phyloP scores from a whole-genome alignment of 1,284 basidiomycete genomes.

The Athelia psychrophila region DNA sequence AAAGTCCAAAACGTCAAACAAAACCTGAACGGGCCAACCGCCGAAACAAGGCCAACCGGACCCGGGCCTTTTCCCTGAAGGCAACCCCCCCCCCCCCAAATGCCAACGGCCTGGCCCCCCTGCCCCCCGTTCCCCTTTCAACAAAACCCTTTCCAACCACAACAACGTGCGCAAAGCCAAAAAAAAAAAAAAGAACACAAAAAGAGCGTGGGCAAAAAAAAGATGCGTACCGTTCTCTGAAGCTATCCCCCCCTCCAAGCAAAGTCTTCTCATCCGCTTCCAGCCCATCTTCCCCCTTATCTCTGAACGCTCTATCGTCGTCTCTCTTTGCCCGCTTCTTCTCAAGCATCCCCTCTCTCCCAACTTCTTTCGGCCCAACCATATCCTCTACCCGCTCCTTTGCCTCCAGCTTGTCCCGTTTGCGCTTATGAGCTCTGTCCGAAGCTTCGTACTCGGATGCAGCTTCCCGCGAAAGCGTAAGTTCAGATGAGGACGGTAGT shows the following conservation, averaged over 20 bases:
- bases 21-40: slow-evolving; percentile 74
- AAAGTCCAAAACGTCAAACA: no score
- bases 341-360: slow-evolving; percentile 71
- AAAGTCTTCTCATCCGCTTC: slow-evolving; percentile 68
- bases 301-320: slow-evolving; percentile 59
- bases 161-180: slow-evolving; percentile 66
- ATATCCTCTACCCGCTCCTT: slow-evolving; percentile 70
- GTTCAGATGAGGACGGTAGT: slow-evolving; percentile 63
- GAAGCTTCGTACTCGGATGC: slow-evolving; percentile 43
- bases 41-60: slow-evolving; percentile 84
- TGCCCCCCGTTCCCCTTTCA: slow-evolving; percentile 38
- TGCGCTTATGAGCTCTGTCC: slow-evolving; percentile 55
- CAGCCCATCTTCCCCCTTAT: slow-evolving; percentile 65
- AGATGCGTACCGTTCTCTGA: slow-evolving; percentile 58
- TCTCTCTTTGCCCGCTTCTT: slow-evolving; percentile 70
- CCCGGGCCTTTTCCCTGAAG: slow-evolving; percentile 70
- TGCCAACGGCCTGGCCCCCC: slow-evolving; percentile 44
- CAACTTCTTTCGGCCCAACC: slow-evolving; percentile 70
- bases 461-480: slow-evolving; percentile 60
- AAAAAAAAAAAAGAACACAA: slow-evolving; percentile 6
- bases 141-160: slow-evolving; percentile 55
- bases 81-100: slow-evolving; percentile 52
- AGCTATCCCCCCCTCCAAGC: slow-evolving; percentile 73
- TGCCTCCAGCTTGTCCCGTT: slow-evolving; percentile 61
- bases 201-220: neutral